Conservation (phyloP, 2,329 filamentous ascomycete genomes). For the Teratosphaeria destructans region DNA sequence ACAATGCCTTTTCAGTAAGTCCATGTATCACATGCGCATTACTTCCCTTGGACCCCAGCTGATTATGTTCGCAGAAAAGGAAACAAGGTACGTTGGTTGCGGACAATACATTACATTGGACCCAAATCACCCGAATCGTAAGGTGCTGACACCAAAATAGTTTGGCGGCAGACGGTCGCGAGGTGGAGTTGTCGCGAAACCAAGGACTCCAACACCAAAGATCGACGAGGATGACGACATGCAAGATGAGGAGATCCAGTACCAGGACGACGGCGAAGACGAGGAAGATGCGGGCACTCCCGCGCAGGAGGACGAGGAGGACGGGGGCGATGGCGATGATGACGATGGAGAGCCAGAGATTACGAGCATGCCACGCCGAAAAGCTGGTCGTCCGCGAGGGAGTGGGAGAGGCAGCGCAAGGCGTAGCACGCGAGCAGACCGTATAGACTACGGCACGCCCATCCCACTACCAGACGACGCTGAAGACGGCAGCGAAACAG, state of each 20-base stretch:
- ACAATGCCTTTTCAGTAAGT: neutral
- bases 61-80: neutral
- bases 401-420: slow-evolving; percentile 27
- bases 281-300: slow-evolving; percentile 15
- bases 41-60: neutral
- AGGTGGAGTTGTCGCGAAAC: neutral
- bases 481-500: slow-evolving; percentile 36
- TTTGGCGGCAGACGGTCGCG: neutral
- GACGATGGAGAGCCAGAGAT: slow-evolving; percentile 18
- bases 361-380: slow-evolving; percentile 29
- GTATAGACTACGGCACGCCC: slow-evolving; percentile 65
- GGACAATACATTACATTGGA: neutral
- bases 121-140: neutral
- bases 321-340: slow-evolving; percentile 12
- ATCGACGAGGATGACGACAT: neutral
- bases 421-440: slow-evolving; percentile 33
- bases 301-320: slow-evolving; percentile 14
- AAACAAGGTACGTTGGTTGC: neutral
- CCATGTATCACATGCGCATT: neutral
- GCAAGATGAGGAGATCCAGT: slow-evolving; percentile 9
- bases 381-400: slow-evolving; percentile 20
- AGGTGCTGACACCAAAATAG: neutral
- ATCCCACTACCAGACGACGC: slow-evolving; percentile 29
- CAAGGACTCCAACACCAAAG: neutral
- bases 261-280: slow-evolving; percentile 8